Evolutionary conservation across 768 basidiomycete species (phyloP), one percentile per base, ranked within the genome.

Genomic region (Lyophyllum shimeji): DNA sequence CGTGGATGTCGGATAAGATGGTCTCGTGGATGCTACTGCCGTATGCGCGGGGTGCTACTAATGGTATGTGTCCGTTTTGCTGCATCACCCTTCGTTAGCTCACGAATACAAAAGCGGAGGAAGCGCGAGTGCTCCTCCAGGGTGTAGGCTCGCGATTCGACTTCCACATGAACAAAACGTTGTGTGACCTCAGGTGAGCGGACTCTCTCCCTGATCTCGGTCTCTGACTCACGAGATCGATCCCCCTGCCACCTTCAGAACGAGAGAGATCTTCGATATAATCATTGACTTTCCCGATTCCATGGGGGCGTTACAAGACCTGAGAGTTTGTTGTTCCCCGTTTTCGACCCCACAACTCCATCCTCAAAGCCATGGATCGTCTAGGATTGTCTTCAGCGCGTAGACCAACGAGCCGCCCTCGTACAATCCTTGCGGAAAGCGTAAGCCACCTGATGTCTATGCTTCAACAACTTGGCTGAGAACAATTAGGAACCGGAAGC

Each of bases 231-330:
- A 60, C 33, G 17, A 24, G 43, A 17, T 40, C 39, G 17, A 17
- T 18, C 15, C 9, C n/a, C n/a, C 39, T 9, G 27, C 29, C 17
- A 6, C 13, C 44, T 24, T 45, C 57, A 87, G 86, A 31, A 88
- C 84, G 55, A 78, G 75, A 47, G 95, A 98, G 68, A 88, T 98
- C 18, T 98, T 97, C 66, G 93, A 96, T 61, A 97, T 98, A 53
- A 96, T 98, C 55, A 86, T 98, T 53, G 93, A 96, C 64, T 95
- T 85, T 63, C 95, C 96, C 0, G 90, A 95, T 57, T 96, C 95
- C 0, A 78, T 76, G 60, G 85, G 87, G 3, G 95, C 94, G 0
- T 72, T 98, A 18, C 81, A 89, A 54, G 97, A 99, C 71, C 77
- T 98, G 18, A 89, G 84, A 74, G 94, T 92, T 57, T 11, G 58